A percentile compares a stretch with the other conserved stretches of the same genome.
These are phyloP conservation scores for Neurospora sp. DNA, from an alignment of 495 filamentous ascomycete genomes.

Conservation along the genomic window DNA sequence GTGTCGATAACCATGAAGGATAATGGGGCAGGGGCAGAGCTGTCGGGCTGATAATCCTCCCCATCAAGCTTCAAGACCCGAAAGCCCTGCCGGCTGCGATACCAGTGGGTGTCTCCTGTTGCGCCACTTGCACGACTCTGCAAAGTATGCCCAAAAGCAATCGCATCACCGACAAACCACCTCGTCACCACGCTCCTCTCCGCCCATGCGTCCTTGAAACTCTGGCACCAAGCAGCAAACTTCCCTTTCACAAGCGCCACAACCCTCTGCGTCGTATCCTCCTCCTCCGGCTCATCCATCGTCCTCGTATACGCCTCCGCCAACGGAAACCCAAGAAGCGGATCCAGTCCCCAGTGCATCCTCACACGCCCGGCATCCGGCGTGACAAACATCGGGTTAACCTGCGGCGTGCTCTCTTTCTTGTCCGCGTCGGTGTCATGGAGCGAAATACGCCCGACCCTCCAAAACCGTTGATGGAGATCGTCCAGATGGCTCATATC, in stretches of 20 bases:
- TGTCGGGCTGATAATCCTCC: constrained; percentile 3
- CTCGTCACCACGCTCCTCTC: constrained; percentile 2
- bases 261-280: too few relatives aligned
- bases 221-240: constrained; percentile 14
- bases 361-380: neutral
- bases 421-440: neutral
- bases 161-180: constrained; percentile 15
- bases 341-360: constrained; percentile 17
- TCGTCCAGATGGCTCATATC: neutral
- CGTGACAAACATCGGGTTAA: constrained; percentile 14
- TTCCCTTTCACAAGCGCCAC: constrained; percentile 4
- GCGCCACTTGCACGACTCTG: neutral
- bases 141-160: constrained; percentile 13
- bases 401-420: neutral
- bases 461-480: neutral
- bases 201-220: constrained; percentile 6
- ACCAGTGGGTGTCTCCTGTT: neutral
- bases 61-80: constrained; percentile 6
- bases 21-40: constrained; percentile 6
- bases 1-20: constrained; percentile 20
- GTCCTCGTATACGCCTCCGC: constrained; percentile 10
- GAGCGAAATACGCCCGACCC: neutral
- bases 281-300: neutral
- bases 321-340: constrained; percentile 21
- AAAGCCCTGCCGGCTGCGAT: constrained; percentile 1